These are phyloP conservation scores for Spatholobus suberectus DNA, from an alignment of 306 rosid species.

Conservation along the genomic window DNA sequence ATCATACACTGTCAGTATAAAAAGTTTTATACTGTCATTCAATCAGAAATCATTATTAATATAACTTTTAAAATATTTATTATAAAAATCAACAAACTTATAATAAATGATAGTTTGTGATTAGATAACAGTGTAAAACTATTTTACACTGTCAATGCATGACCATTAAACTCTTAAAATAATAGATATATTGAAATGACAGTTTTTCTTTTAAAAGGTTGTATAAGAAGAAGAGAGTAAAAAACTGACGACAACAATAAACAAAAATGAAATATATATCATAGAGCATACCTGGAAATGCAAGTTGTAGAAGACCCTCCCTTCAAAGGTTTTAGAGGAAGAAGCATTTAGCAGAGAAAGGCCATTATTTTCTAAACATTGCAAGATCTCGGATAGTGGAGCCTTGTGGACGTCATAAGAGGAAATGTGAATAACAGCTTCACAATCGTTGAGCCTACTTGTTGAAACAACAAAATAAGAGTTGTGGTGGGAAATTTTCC, in stretches of 20 bases:
- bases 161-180: not conserved
- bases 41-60: too few relatives aligned
- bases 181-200: not conserved
- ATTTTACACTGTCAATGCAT: too few relatives aligned
- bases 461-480: slow-evolving; percentile 56
- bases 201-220: not conserved
- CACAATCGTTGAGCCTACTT: slow-evolving; percentile 54
- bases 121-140: too few relatives aligned
- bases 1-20: too few relatives aligned
- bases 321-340: slow-evolving; percentile 63
- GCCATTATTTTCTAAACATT: slow-evolving; percentile 58
- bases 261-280: too few relatives aligned
- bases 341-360: slow-evolving; percentile 61
- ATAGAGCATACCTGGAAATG: slow-evolving; percentile 36
- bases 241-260: too few relatives aligned
- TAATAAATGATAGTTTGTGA: too few relatives aligned
- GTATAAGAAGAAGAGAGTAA: not conserved
- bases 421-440: slow-evolving; percentile 63
- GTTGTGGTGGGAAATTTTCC: slow-evolving; percentile 7
- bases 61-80: too few relatives aligned
- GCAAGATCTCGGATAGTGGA: slow-evolving; percentile 55
- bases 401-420: slow-evolving; percentile 28
- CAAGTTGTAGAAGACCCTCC: slow-evolving; percentile 55
- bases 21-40: too few relatives aligned
- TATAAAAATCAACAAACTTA: too few relatives aligned